Conservation (phyloP, 2,329 filamentous ascomycete genomes). For the Coniochaeta sp. region DNA sequence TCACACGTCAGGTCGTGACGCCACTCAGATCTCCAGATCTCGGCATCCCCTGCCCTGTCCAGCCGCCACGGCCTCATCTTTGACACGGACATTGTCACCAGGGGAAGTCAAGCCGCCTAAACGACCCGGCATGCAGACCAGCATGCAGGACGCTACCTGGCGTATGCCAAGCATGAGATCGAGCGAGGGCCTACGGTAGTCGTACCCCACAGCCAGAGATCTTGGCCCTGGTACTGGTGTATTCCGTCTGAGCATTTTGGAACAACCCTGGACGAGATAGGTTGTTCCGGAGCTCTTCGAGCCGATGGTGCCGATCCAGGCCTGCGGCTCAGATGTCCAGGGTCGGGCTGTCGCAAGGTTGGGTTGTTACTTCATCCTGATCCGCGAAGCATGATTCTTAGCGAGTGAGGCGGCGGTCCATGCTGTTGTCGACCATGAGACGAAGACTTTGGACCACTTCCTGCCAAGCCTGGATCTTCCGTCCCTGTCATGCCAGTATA, state of each 20-base stretch:
- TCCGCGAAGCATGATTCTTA: slow-evolving; percentile 8
- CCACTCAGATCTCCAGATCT: background rate
- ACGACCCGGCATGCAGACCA: background rate
- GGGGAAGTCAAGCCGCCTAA: background rate
- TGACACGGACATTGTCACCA: slow-evolving; percentile 1
- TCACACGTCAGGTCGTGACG: background rate
- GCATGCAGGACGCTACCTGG: background rate
- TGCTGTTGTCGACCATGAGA: slow-evolving; percentile 12
- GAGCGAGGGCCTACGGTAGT: background rate
- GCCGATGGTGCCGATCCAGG: slow-evolving; percentile 12
- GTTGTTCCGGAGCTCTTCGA: slow-evolving; percentile 16
- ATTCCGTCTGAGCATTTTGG: slow-evolving; percentile 6
- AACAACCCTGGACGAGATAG: slow-evolving; percentile 10
- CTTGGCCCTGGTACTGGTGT: background rate
- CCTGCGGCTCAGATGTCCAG: slow-evolving; percentile 8
- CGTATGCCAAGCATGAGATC: background rate
- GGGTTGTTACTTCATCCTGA: slow-evolving; percentile 7
- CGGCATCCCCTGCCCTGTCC: background rate
- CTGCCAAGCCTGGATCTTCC: background rate
- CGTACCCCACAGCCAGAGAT: background rate
- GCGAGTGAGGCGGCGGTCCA: slow-evolving; percentile 7
- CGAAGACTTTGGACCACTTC: slow-evolving; percentile 3
- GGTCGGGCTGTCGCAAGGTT: background rate
- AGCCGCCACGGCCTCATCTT: background rate
- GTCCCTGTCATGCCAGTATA: slow-evolving; percentile 7